A percentile compares a stretch with the other conserved stretches of the same genome.
phyloP scores from a whole-genome alignment of 192 early-diverging fungal genomes.

The Coemansia sp. region DNA sequence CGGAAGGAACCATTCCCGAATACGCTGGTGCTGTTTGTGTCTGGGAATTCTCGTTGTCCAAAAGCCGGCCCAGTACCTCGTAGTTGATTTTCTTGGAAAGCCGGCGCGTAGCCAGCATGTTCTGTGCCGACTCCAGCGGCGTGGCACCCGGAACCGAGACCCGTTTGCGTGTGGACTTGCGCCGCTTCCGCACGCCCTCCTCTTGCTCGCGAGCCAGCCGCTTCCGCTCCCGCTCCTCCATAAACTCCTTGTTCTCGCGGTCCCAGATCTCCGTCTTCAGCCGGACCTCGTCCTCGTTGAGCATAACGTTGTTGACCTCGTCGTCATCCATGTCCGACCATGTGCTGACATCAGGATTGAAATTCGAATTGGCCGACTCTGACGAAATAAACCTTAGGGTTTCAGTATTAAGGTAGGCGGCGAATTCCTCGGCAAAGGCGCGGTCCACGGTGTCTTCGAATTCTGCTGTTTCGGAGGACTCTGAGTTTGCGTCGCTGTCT shows the following conservation, averaged over 20 bases:
- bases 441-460: constrained; percentile 22
- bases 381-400: constrained; percentile 23
- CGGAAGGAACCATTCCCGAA: constrained; percentile 53
- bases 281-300: constrained; percentile 74
- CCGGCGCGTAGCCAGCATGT: constrained; percentile 66
- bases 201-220: constrained; percentile 34
- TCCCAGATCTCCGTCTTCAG: constrained; percentile 84
- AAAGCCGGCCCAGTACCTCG: constrained; percentile 67
- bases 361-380: constrained; percentile 8
- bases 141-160: constrained; percentile 50
- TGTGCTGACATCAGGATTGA: constrained; percentile 44
- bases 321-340: constrained; percentile 72
- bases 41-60: constrained; percentile 52
- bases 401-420: constrained; percentile 24
- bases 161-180: constrained; percentile 33
- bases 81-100: constrained; percentile 94
- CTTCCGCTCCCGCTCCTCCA: constrained; percentile 60
- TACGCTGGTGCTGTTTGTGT: constrained; percentile 25
- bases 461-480: background rate
- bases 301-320: constrained; percentile 65
- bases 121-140: constrained; percentile 75
- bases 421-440: constrained; percentile 29
- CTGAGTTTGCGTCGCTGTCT: background rate
- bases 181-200: constrained; percentile 22
- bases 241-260: constrained; percentile 81